Evolutionary conservation across 2,329 filamentous ascomycete genomes (phyloP), one percentile per base, ranked within the genome.

Genomic region (Penicillium capsulatum): DNA sequence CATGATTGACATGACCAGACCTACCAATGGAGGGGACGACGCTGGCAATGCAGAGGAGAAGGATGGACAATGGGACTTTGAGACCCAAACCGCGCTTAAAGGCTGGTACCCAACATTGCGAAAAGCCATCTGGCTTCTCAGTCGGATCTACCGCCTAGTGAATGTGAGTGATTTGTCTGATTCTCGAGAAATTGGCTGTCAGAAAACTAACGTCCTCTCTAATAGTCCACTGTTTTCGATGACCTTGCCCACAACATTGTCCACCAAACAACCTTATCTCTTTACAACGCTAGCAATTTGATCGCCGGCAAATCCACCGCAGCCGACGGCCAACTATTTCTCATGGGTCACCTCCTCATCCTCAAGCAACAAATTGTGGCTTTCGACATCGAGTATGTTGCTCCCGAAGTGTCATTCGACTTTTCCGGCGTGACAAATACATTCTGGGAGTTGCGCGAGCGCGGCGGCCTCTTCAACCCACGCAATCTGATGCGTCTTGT

Each of bases 361-460:
- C 78, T 98, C 36, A 97, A 97, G 66, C 94, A 96, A 60, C 87
- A 96, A 61, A 85, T 98, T 36, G 82, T 98, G 17, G 90, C 90
- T 7, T 89, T 98, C 46, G 92, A 98, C 67, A 96, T 98, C 51
- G 90, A 84, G 59, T 84, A 77, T 54, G 77, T 82, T 14, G 76
- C 77, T 2, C 79, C 80, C 3, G 80, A 84, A 46, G 70, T 83
- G 33, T 74, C 75, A 10, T 75, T 84, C 58, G 80, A 84, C 62
- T 82, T 84, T 59, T 80, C 78, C n/a, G 74, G 72, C 34, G 67
- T 83, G 9, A 79, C 78, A 4, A 78, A 70, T 48, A 83, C 81
- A 1, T 84, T 84, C 62, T 83, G 77, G 71, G 80, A 83, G 54
- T 69, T 84, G 3, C 76, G 80, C 28, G 75, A 80, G 39, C 74